Conservation (phyloP, 805 yeast genomes). For the Yamadazyma kitorensis region DNA sequence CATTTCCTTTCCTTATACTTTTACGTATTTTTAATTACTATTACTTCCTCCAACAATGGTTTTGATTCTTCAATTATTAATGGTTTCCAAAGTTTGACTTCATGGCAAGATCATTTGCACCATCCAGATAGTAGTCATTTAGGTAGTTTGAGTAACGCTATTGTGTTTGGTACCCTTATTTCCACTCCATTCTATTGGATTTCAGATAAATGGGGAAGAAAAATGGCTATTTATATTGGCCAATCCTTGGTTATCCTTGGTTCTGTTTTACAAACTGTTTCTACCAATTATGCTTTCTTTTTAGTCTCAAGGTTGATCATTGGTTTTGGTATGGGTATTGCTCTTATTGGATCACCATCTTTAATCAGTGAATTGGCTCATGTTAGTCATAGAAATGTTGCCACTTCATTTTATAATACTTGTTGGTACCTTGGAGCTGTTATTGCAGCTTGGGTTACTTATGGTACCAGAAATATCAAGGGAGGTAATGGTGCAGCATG, state of each 20-base stretch:
- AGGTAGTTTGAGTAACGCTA: constrained; percentile 40
- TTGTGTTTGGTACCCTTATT: constrained; percentile 34
- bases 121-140: constrained; percentile 16
- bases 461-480: constrained; percentile 13
- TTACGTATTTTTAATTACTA: constrained; percentile 32
- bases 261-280: constrained; percentile 30
- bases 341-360: constrained; percentile 42
- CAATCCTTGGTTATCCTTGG: constrained; percentile 24
- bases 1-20: constrained; percentile 36
- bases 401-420: constrained; percentile 44
- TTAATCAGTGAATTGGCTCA: constrained; percentile 49
- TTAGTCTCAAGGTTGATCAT: constrained; percentile 44
- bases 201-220: constrained; percentile 38
- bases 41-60: constrained; percentile 41
- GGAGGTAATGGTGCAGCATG: constrained; percentile 28
- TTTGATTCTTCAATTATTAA: too few relatives aligned
- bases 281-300: constrained; percentile 31
- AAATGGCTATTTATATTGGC: constrained; percentile 23
- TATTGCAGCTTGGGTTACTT: constrained; percentile 41
- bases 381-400: constrained; percentile 40
- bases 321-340: constrained; percentile 43
- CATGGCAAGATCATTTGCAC: constrained; percentile 21
- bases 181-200: constrained; percentile 21
- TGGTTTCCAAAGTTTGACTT: constrained; percentile 17
- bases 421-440: constrained; percentile 53